A percentile compares a stretch with the other conserved stretches of the same genome.
Conservation (phyloP, 441 rosid species). For the Francoa sonchifolia region DNA sequence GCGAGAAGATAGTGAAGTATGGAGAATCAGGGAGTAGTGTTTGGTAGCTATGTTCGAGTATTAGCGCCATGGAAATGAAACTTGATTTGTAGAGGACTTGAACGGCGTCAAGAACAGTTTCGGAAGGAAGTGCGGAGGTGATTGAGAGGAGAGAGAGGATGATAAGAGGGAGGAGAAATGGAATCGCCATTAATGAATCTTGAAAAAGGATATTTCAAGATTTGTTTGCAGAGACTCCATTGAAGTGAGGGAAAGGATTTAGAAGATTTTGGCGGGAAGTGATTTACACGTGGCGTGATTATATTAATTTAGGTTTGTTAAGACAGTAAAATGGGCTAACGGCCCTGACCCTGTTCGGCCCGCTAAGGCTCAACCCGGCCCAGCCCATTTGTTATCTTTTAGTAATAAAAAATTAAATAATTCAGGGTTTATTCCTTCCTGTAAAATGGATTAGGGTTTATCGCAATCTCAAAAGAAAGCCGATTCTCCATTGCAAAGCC, state of each 20-base stretch:
- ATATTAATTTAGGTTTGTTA: no score
- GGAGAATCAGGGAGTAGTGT: conserved; percentile 4
- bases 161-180: conserved; percentile 5
- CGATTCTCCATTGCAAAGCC: no score
- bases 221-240: not conserved
- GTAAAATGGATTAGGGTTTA: no score
- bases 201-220: not conserved
- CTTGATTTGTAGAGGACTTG: conserved; percentile 23
- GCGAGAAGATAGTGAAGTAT: conserved; percentile 33
- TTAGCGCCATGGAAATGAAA: conserved; percentile 24
- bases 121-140: conserved; percentile 6
- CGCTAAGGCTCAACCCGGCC: no score
- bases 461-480: no score
- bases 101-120: conserved; percentile 16
- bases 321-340: no score
- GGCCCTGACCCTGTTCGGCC: no score
- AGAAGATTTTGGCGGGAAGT: conserved; percentile 18
- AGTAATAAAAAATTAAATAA: no score
- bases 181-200: conserved; percentile 16
- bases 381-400: no score
- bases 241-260: not conserved
- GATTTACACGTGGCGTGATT: conserved; percentile 17
- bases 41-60: conserved; percentile 16
- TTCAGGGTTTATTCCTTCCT: no score
- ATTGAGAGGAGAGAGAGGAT: conserved; percentile 11